Base-by-base conservation (phyloP, 495 filamentous ascomycete genomes). In the Patellaria atrata region DNA sequence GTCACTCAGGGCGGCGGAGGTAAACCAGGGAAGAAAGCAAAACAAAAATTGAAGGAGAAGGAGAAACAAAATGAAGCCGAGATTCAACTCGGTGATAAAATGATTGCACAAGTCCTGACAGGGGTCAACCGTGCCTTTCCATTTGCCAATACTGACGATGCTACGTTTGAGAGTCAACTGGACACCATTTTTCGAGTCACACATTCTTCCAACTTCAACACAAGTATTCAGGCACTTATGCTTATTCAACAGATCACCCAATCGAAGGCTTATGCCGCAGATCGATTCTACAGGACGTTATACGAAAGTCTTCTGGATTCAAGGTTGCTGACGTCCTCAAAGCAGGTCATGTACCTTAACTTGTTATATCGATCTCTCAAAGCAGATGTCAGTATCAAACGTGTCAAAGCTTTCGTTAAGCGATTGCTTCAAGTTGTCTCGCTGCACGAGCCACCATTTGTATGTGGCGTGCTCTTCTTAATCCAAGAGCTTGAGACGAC, bases 201-300 rank as follows among this genome's bases (percentile, higher is more conserved):
- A 0, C 87, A 97, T 55, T 94, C 89, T 0, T 83, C 89, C 9
- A 97, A 96, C 53, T 96, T 97, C 65, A 96, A 94, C 61, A 97
- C 91, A 5, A 86, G 83, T 51, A 81, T 97, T 19, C 89, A 96
- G 55, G 89, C 89, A 22, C 62, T 97, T 37, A 82, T 93, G 75
- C 63, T 97, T 35, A 89, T 97, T 41, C 89, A 94, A 53, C 91
- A 96, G 54, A 69, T 97, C 19, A 78, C 82, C 4, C 57, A 72
- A 11, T 70, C 79, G 5, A 83, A 91, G 51, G 73, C 87, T 52
- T 62, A 70, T 35, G 73, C 73, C 17, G 70, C 76, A 5, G 91
- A 97, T 45, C 73, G 91, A 27, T 96, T 92, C 61, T 94, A 94
- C 57, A 70, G 85, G 21, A 93, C 86, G 3, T 62, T 97, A 15